phyloP scores from a whole-genome alignment of 2,329 filamentous ascomycete species.

The Aspergillus ochraceoroseus region DNA sequence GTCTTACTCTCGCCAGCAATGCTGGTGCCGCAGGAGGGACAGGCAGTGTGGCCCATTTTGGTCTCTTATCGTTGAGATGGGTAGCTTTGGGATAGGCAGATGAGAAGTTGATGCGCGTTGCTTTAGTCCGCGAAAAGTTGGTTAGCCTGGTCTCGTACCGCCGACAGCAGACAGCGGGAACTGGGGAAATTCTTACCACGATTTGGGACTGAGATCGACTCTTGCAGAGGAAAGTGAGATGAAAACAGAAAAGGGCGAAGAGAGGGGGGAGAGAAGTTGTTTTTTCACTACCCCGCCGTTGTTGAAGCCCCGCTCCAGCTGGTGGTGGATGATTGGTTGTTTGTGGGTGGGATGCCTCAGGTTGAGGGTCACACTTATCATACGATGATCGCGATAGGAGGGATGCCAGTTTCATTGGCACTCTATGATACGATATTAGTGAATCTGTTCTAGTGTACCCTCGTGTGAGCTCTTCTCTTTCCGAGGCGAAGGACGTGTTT shows the following conservation, averaged over 20 bases:
- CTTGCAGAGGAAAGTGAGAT: neutral
- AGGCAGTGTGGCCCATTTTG: constrained; percentile 24
- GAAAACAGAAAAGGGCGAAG: neutral
- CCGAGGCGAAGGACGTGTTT: too few relatives aligned
- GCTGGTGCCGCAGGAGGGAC: constrained; percentile 26
- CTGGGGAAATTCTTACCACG: neutral
- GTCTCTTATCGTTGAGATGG: neutral
- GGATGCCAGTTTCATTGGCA: too few relatives aligned
- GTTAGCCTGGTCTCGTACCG: constrained; percentile 2
- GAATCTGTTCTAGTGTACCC: too few relatives aligned
- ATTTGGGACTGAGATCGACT: neutral
- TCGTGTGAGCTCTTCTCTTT: too few relatives aligned
- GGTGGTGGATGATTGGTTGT: constrained; percentile 11
- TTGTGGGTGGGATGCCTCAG: constrained; percentile 3
- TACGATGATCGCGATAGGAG: too few relatives aligned
- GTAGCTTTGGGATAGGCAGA: neutral
- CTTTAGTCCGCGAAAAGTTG: neutral
- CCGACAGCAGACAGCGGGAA: neutral
- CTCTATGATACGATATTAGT: too few relatives aligned
- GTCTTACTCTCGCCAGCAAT: constrained; percentile 29
- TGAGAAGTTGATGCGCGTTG: neutral
- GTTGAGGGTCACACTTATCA: neutral
- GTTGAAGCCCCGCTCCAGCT: constrained; percentile 9
- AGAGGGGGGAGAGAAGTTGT: neutral
- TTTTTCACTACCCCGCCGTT: constrained; percentile 4